Conservation (phyloP, 2,329 filamentous ascomycete genomes). For the Colletotrichum coccodes region DNA sequence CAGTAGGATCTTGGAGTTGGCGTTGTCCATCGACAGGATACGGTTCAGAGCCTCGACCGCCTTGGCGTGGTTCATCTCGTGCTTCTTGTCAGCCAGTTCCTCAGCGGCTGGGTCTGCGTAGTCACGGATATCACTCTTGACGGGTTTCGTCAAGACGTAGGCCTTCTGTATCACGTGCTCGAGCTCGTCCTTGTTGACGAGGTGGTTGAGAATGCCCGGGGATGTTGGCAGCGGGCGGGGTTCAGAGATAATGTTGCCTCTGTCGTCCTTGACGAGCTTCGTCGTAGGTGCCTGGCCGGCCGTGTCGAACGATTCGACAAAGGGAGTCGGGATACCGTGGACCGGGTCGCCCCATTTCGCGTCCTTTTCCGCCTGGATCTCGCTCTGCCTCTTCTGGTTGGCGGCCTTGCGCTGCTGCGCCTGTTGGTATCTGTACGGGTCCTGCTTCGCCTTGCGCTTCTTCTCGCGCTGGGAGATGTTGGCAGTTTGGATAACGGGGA, state of each 20-base stretch:
- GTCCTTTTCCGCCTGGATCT: conserved; percentile 73
- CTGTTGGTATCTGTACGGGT: conserved; percentile 86
- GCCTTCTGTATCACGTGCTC: conserved; percentile 74
- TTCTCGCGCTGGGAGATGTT: conserved; percentile 70
- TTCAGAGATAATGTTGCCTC: conserved; percentile 52
- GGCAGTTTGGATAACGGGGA: conserved; percentile 73
- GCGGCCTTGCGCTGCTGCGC: conserved; percentile 85
- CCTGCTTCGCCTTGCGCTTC: conserved; percentile 74
- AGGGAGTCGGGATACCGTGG: conserved; percentile 81
- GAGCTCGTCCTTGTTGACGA: conserved; percentile 75
- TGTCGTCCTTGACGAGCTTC: conserved; percentile 48
- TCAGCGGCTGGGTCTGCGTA: conserved; percentile 52
- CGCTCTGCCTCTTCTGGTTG: conserved; percentile 79
- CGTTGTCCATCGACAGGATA: conserved; percentile 82
- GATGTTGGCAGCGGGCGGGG: conserved; percentile 57
- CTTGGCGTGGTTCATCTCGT: conserved; percentile 68
- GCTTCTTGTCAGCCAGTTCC: conserved; percentile 48
- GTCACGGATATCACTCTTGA: conserved; percentile 45
- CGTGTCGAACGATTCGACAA: conserved; percentile 82
- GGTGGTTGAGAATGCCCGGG: conserved; percentile 76
- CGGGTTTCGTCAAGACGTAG: conserved; percentile 72
- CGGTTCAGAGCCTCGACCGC: conserved; percentile 81
- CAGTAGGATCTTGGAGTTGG: conserved; percentile 80
- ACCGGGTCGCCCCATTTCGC: conserved; percentile 80
- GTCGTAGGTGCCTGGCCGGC: conserved; percentile 59